phyloP scores from a whole-genome alignment of 2,329 filamentous ascomycete species.

The Penicillium concentricum region DNA sequence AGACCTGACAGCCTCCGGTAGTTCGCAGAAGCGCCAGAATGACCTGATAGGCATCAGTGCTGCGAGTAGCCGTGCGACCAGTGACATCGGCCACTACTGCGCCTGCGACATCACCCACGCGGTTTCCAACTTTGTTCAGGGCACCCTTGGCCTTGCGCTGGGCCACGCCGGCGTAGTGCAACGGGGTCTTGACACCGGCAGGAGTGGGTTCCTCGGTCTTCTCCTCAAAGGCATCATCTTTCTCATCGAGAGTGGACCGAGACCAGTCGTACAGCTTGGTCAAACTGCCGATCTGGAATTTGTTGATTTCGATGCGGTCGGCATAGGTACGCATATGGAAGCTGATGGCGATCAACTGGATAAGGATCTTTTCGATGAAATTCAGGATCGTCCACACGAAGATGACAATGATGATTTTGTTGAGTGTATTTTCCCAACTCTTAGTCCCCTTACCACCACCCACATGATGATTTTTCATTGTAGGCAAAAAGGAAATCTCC shows the following conservation, averaged over 20 bases:
- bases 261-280: conserved; percentile 66
- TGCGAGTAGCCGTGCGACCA: conserved; percentile 65
- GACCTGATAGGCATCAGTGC: conserved; percentile 79
- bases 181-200: conserved; percentile 70
- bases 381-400: conserved; percentile 80
- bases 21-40: conserved; percentile 73
- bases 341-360: conserved; percentile 89
- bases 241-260: conserved; percentile 58
- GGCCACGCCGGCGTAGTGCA: conserved; percentile 66
- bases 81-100: conserved; percentile 90
- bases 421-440: conserved; percentile 72
- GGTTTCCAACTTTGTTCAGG: conserved; percentile 76
- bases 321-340: conserved; percentile 91
- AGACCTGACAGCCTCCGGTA: conserved; percentile 72
- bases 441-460: conserved; percentile 54
- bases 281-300: conserved; percentile 74
- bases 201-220: conserved; percentile 46
- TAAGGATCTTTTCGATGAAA: conserved; percentile 86
- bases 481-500: conserved; percentile 80
- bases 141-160: conserved; percentile 73
- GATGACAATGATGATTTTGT: conserved; percentile 83
- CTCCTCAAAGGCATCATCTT: conserved; percentile 73
- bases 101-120: conserved; percentile 80
- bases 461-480: conserved; percentile 66
- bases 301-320: conserved; percentile 87